Base-by-base conservation (phyloP, 352 stramenopile genomes). In the Phytopythium mirpurense region DNA sequence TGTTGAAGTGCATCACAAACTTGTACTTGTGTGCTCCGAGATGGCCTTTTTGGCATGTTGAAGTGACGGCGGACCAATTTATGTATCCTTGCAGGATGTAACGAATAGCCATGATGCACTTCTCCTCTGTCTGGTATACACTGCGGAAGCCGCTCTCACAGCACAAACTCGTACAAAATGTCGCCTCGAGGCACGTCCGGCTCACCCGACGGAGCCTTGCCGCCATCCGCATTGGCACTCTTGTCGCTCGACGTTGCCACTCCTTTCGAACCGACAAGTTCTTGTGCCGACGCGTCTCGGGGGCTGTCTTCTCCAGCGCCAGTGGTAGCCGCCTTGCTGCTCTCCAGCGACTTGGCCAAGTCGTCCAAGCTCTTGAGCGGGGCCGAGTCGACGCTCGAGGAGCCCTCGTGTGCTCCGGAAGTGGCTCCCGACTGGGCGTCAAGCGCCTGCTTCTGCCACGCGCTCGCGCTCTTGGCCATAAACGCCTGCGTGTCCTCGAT, bases 151-250 rank as follows among this genome's bases (percentile, higher is more conserved):
- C n/a, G n/a, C n/a, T n/a, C n/a, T 59, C 67, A 88, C 61, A 86
- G 57, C 40, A 84, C 74, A 64, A 83, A 83, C 60, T 88, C 78
- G 56, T 85, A 88, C 29, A 88, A 59, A 62, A 88, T 64, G 32
- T 56, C 57, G 34, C 72, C 57, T n/a, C 29, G 36, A 35, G 48
- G 32, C 2, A 18, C 46, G 4, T 50, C 19, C 4, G 60, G 56
- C 26, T 59, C 43, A 32, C 65, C 49, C n/a, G 47, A n/a, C 35
- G 53, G 26, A 19, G 56, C 50, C 24, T 59, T 38, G 43, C 36
- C 46, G 43, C 63, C 2, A 26, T 8, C 40, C 12, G 24, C 37
- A 24, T 1, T 26, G 40, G 14, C 41, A 7, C 21, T 34, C 49
- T 58, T 11, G 12, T 42, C 21, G 31, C n/a, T 10, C 5, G 27